Evolutionary conservation across 805 yeast species (phyloP).

Genomic region (Metschnikowia gelsemii): DNA sequence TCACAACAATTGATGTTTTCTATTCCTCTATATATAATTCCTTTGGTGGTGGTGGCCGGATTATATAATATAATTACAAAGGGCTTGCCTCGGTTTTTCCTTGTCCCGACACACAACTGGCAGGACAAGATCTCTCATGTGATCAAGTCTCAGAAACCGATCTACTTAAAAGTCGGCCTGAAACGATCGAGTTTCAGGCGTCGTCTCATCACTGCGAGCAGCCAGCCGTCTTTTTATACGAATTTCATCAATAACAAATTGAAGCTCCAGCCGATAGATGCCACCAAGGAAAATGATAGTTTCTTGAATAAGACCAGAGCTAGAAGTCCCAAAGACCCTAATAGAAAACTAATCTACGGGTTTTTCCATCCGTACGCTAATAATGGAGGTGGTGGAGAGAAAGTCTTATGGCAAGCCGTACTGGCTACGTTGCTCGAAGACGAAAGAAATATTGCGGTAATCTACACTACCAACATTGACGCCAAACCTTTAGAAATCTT

Average conservation of each 20-base stretch:
- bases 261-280: constrained; percentile 33
- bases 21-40: constrained; percentile 9
- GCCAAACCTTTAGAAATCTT: constrained; percentile 50
- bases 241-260: constrained; percentile 39
- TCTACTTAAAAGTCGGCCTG: constrained; percentile 35
- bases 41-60: constrained; percentile 15
- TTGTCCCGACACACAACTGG: constrained; percentile 43
- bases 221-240: constrained; percentile 38
- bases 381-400: constrained; percentile 98
- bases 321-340: constrained; percentile 36
- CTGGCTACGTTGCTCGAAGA: constrained; percentile 57
- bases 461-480: constrained; percentile 70
- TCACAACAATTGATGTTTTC: not conserved
- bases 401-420: constrained; percentile 94
- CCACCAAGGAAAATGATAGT: constrained; percentile 19
- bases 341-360: constrained; percentile 59
- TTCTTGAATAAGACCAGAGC: constrained; percentile 30
- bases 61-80: constrained; percentile 22
- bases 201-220: constrained; percentile 36
- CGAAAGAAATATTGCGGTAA: constrained; percentile 53
- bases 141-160: constrained; percentile 34
- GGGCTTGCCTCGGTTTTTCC: constrained; percentile 34
- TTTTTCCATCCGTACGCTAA: constrained; percentile 94
- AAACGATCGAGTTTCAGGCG: constrained; percentile 42
- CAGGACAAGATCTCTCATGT: constrained; percentile 33